phyloP scores from a whole-genome alignment of 225 moss, liverwort and hornwort species.

The Physcomitrellopsis africana region DNA sequence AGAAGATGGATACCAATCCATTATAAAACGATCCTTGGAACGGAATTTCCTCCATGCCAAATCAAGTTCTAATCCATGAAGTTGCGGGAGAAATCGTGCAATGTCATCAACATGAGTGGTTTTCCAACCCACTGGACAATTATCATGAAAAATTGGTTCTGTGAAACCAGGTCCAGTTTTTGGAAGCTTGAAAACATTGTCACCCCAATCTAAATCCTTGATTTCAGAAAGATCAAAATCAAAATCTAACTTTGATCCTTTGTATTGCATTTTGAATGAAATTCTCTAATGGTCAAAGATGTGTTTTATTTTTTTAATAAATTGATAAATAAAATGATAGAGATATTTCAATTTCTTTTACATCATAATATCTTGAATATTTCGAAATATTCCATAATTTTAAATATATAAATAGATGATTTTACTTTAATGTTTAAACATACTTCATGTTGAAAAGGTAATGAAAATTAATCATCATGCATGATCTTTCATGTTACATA shows the following conservation, averaged over 20 bases:
- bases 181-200: constrained; percentile 11
- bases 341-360: no score
- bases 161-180: neutral
- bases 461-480: no score
- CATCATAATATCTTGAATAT: no score
- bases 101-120: constrained; percentile 42
- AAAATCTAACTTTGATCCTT: constrained; percentile 43
- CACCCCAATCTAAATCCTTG: constrained; percentile 37
- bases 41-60: constrained; percentile 47
- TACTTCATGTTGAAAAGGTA: no score
- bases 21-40: neutral
- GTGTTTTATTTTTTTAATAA: no score
- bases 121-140: constrained; percentile 46
- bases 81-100: constrained; percentile 43
- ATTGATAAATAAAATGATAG: no score
- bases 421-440: no score
- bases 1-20: constrained; percentile 45
- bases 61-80: constrained; percentile 33
- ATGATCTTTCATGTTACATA: no score
- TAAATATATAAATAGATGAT: no score
- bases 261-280: constrained; percentile 28
- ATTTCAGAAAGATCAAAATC: constrained; percentile 24
- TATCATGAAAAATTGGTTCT: constrained; percentile 20
- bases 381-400: no score
- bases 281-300: no score